Evolutionary conservation across 2,329 filamentous ascomycete genomes (phyloP).

Genomic region (Sporothrix schenckii): DNA sequence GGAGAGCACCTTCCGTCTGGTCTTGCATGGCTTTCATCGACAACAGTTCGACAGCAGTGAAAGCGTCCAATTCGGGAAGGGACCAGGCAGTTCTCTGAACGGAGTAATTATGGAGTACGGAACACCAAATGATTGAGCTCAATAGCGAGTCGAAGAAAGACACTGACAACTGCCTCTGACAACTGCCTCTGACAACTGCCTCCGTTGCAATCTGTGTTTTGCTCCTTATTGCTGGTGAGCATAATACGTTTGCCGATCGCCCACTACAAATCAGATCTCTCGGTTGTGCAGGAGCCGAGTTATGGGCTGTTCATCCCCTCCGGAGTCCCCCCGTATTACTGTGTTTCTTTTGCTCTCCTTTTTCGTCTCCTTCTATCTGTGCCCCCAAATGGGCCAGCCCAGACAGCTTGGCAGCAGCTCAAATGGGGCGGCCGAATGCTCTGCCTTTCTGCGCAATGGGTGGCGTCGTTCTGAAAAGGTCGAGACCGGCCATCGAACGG

Average conservation of each 20-base stretch:
- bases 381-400: not conserved
- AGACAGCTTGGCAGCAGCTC: not conserved
- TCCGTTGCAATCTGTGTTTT: not conserved
- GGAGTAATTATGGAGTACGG: too few relatives aligned
- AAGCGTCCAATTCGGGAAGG: constrained; percentile 1
- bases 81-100: too few relatives aligned
- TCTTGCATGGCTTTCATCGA: not conserved
- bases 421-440: not conserved
- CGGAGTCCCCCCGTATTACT: too few relatives aligned
- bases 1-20: constrained; percentile 22
- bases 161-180: too few relatives aligned
- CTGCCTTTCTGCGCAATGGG: not conserved
- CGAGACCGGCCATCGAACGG: constrained; percentile 32
- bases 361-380: not conserved
- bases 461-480: constrained; percentile 20
- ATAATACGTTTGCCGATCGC: not conserved
- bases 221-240: not conserved
- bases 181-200: too few relatives aligned
- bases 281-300: not conserved
- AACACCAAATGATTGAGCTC: too few relatives aligned
- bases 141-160: too few relatives aligned
- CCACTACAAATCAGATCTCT: constrained; percentile 22
- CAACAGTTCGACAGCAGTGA: not conserved
- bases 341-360: not conserved
- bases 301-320: too few relatives aligned